These are phyloP conservation scores for Dendrobium nobile DNA, from an alignment of 106 monocot species.

Conservation along the genomic window DNA sequence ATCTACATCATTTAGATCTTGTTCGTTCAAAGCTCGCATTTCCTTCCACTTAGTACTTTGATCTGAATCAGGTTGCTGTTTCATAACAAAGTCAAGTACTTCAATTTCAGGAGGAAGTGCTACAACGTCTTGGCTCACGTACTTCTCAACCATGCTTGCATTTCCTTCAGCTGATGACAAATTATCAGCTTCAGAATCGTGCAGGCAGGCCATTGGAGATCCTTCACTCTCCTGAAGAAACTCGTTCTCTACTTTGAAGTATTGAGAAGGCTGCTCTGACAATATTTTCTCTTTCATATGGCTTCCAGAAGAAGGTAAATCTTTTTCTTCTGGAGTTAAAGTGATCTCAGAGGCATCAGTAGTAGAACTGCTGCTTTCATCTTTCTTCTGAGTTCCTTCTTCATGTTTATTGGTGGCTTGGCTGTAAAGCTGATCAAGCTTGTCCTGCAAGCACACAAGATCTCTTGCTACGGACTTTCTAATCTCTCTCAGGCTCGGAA, in stretches of 20 bases:
- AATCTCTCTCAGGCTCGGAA: slow-evolving; percentile 39
- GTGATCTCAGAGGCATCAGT: background rate
- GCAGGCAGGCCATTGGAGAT: background rate
- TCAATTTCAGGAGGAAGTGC: background rate
- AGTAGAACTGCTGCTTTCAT: background rate
- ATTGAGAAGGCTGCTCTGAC: no score
- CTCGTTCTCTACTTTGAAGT: no score
- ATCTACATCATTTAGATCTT: no score
- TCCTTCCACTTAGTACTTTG: background rate
- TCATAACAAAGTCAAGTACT: background rate
- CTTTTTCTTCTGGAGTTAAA: background rate
- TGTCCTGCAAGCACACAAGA: slow-evolving; percentile 42
- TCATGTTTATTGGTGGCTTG: background rate
- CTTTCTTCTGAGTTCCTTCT: background rate
- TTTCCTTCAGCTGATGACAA: background rate
- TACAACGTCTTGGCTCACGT: background rate
- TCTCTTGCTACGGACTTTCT: slow-evolving; percentile 51
- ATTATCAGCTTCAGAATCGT: background rate
- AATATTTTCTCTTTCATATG: no score
- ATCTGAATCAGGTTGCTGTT: background rate
- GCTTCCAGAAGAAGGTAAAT: background rate
- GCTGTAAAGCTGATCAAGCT: slow-evolving; percentile 33
- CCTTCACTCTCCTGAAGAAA: background rate
- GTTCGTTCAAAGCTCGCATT: no score
- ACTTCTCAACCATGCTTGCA: background rate